Evolutionary conservation across 805 yeast species (phyloP), one percentile per base, ranked within the genome.

Genomic region (Ogataea pini): DNA sequence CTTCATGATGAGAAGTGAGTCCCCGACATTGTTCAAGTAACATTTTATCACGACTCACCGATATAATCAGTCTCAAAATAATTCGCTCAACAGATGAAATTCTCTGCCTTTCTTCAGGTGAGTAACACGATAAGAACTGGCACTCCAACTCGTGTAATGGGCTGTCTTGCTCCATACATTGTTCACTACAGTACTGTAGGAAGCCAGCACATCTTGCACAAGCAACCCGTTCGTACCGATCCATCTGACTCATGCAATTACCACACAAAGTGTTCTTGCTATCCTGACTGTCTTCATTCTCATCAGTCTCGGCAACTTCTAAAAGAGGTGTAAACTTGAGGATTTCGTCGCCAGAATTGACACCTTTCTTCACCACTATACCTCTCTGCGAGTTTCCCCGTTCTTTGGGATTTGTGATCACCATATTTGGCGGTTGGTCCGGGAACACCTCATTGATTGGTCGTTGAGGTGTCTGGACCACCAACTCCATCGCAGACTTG

Each of bases 1-100:
- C 16, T 19, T 58, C 56, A 37, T 52, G 48, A 29, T 61, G 65
- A 3, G 60, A 57, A 14, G 62, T 59, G 45, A 61, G 46, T 16
- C 52, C 49, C 14, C 41, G 46, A 42, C 59, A 57, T 20, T 49
- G 49, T 7, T 41, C 32, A n/a, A 54, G 44, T 3, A 47, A 25
- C 8, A 13, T 22, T 9, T 33, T 29, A 29, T 51, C 53, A 9
- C 33, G 16, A 7, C 41, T 33, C n/a, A 47, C 31, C 4, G 47
- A 33, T 7, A 46, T 49, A 3, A 50, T 31, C 14, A 55, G 36
- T 22, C 56, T 36, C 27, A 51, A 28, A 24, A 51, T 48, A 2
- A 47, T 41, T 8, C 56, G 31, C 42, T 50, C 56, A 10, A 52
- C 47, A n/a, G 56, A 44, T 2, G 51, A 36, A 3, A 51, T 51